A percentile compares a stretch with the other conserved stretches of the same genome.
These are phyloP conservation scores for Schwanniomyces sp. DNA, from an alignment of 805 yeast genomes.

Conservation along the genomic window DNA sequence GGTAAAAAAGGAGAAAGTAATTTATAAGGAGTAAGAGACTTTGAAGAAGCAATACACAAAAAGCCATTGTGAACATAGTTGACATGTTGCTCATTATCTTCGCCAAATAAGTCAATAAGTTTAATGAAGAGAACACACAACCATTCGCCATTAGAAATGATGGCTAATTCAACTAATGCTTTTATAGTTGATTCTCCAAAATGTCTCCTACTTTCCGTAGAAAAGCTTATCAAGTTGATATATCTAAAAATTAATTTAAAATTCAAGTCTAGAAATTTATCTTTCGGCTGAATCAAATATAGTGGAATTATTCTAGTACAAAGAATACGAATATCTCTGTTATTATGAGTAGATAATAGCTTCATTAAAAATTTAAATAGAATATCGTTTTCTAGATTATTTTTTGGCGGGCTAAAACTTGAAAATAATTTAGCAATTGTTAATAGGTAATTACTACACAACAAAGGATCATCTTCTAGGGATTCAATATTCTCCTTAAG, in stretches of 20 bases:
- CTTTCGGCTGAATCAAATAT: constrained; percentile 38
- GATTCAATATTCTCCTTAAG: constrained; percentile 5
- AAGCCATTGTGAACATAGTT: constrained; percentile 70
- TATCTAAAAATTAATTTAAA: constrained; percentile 46
- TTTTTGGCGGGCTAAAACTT: constrained; percentile 51
- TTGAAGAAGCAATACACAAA: constrained; percentile 54
- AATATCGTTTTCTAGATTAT: constrained; percentile 11
- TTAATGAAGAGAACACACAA: constrained; percentile 65
- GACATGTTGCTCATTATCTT: constrained; percentile 61
- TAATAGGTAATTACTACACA: constrained; percentile 45
- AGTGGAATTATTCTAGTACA: constrained; percentile 56
- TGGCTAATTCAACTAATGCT: constrained; percentile 66
- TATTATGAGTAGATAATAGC: constrained; percentile 36
- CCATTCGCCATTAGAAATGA: constrained; percentile 63
- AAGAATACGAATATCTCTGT: constrained; percentile 57
- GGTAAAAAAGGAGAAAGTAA: constrained; percentile 79
- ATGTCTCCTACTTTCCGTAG: constrained; percentile 25
- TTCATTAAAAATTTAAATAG: constrained; percentile 42
- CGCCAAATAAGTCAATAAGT: constrained; percentile 65
- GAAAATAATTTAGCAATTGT: constrained; percentile 50
- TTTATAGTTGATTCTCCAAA: constrained; percentile 58
- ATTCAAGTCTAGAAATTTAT: constrained; percentile 36
- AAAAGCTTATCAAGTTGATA: constrained; percentile 43
- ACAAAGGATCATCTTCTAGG: constrained; percentile 19
- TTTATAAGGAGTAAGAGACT: constrained; percentile 71